Evolutionary conservation across 805 yeast genomes (phyloP).

Genomic region (Monosporozyma aerobia): DNA sequence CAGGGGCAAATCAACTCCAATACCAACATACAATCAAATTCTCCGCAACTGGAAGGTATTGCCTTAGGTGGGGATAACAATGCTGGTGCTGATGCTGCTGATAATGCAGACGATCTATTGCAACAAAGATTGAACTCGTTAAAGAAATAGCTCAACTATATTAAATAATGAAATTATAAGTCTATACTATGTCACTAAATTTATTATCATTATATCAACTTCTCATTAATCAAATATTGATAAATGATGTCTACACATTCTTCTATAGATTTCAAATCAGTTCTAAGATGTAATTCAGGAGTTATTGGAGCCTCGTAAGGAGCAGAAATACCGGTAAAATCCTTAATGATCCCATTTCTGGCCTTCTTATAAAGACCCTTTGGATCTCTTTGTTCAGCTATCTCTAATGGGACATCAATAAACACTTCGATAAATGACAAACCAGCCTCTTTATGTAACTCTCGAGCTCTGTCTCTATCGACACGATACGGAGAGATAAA

Average conservation of each 20-base stretch:
- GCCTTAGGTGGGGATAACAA: slow-evolving; percentile 30
- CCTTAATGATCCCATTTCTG: slow-evolving; percentile 86
- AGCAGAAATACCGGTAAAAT: slow-evolving; percentile 91
- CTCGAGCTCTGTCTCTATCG: slow-evolving; percentile 81
- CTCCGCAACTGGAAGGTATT: slow-evolving; percentile 22
- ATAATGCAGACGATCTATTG: slow-evolving; percentile 65
- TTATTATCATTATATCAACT: slow-evolving; percentile 13
- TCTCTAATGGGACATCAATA: slow-evolving; percentile 87
- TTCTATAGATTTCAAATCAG: slow-evolving; percentile 64
- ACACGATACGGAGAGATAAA: slow-evolving; percentile 85
- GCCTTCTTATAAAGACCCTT: slow-evolving; percentile 96
- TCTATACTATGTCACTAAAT: no score
- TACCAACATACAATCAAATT: background rate
- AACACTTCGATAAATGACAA: slow-evolving; percentile 85
- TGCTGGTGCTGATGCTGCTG: slow-evolving; percentile 41
- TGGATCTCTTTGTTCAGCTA: slow-evolving; percentile 96
- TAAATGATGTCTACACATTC: slow-evolving; percentile 68
- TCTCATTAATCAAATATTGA: slow-evolving; percentile 52
- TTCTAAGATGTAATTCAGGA: slow-evolving; percentile 76
- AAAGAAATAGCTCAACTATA: slow-evolving; percentile 36
- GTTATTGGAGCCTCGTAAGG: slow-evolving; percentile 88
- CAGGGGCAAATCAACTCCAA: slow-evolving; percentile 21
- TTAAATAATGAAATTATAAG: background rate
- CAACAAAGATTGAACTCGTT: slow-evolving; percentile 83
- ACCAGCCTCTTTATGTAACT: slow-evolving; percentile 63